Percentiles rank a stretch among this genome's conserved stretches.
Conservation (phyloP, 176 grass and related monocot genomes). For the Oryza glumipatula region DNA sequence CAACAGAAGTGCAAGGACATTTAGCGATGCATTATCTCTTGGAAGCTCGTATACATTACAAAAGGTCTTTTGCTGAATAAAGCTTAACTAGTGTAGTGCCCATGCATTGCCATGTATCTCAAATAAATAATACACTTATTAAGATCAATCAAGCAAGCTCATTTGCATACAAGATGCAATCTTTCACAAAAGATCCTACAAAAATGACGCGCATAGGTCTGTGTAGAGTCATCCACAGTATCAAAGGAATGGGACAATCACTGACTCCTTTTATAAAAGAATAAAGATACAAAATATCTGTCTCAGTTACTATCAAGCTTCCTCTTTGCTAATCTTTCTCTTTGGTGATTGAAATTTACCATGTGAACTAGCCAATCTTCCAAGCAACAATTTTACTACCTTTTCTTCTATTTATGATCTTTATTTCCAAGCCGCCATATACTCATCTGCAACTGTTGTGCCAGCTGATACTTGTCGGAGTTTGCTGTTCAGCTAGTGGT, state of each 20-base stretch:
- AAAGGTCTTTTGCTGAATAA: background rate
- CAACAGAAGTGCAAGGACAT: background rate
- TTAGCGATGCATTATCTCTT: conserved; percentile 21
- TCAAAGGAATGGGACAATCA: background rate
- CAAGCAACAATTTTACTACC: background rate
- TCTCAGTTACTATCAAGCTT: conserved; percentile 1
- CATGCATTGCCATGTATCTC: background rate
- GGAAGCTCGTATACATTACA: conserved; percentile 12
- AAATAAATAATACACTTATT: background rate
- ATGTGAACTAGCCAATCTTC: conserved; percentile 12
- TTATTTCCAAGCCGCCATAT: conserved; percentile 26
- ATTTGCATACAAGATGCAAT: background rate
- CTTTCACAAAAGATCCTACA: background rate
- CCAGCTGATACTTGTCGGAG: conserved; percentile 89
- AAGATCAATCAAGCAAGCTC: background rate
- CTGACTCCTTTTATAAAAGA: background rate
- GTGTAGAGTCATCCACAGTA: background rate
- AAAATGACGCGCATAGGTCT: background rate
- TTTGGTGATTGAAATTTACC: conserved; percentile 15
- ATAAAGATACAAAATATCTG: background rate
- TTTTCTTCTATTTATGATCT: background rate
- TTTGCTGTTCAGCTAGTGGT: conserved; percentile 80
- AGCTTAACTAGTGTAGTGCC: background rate
- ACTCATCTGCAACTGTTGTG: conserved; percentile 41
- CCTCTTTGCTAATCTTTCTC: conserved; percentile 11